These are phyloP conservation scores for Colletotrichum noveboracense DNA, from an alignment of 2,329 filamentous ascomycete genomes.

Conservation along the genomic window DNA sequence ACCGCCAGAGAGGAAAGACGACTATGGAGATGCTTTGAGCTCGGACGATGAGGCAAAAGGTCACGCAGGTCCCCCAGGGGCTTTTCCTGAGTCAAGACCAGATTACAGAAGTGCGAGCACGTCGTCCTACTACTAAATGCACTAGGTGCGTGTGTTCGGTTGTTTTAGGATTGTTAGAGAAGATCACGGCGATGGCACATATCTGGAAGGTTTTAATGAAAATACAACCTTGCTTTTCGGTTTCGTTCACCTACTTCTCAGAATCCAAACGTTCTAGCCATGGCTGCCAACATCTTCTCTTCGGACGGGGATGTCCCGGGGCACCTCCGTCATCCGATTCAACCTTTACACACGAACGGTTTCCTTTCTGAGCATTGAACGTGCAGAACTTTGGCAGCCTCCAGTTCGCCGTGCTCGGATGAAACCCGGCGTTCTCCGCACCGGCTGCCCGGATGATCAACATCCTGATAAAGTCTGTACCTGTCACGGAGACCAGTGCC, in stretches of 20 bases:
- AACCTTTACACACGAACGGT: background rate
- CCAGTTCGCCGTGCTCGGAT: background rate
- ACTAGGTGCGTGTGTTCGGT: background rate
- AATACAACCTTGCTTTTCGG: constrained; percentile 9
- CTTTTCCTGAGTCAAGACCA: constrained; percentile 53
- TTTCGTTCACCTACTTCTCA: background rate
- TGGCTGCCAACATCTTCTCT: background rate
- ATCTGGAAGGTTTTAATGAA: background rate
- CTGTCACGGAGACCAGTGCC: background rate
- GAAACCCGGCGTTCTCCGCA: background rate
- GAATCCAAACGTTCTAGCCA: background rate
- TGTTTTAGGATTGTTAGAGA: constrained; percentile 2
- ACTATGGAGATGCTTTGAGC: constrained; percentile 37
- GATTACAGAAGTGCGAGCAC: constrained; percentile 44
- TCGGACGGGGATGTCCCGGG: background rate
- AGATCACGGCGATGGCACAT: background rate
- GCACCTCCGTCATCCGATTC: background rate
- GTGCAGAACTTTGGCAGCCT: background rate
- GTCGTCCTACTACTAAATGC: constrained; percentile 38
- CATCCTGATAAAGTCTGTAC: background rate
- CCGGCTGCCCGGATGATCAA: background rate
- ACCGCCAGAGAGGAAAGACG: constrained; percentile 49
- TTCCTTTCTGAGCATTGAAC: background rate
- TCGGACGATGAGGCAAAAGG: constrained; percentile 42
- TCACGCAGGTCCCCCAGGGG: constrained; percentile 44